Percentiles rank a stretch among this genome's conserved stretches.
Conservation (phyloP, 2,329 filamentous ascomycete genomes). For the Calonectria montana region DNA sequence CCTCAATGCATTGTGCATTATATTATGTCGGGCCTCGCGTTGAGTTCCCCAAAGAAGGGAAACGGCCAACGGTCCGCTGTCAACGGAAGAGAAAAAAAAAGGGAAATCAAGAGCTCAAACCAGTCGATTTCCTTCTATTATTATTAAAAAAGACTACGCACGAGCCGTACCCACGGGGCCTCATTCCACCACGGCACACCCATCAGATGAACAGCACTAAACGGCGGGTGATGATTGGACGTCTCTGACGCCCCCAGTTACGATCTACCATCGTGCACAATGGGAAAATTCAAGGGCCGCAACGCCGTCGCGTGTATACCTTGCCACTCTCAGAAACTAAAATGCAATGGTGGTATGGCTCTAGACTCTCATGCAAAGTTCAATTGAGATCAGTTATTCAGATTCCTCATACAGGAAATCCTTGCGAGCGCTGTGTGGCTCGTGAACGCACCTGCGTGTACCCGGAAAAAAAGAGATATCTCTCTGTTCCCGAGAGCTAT, state of each 20-base stretch:
- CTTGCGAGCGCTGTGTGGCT: constrained; percentile 14
- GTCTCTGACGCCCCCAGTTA: neutral
- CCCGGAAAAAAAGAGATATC: constrained; percentile 19
- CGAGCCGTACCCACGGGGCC: neutral
- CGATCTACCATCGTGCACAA: constrained; percentile 3
- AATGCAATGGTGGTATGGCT: constrained; percentile 23
- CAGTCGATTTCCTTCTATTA: neutral
- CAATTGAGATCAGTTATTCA: neutral
- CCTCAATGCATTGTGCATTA: neutral
- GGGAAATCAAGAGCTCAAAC: neutral
- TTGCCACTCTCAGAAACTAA: constrained; percentile 26
- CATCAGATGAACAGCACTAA: neutral
- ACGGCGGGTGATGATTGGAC: neutral
- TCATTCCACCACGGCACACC: neutral
- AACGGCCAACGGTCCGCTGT: neutral
- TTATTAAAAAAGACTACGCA: neutral
- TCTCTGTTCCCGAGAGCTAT: constrained; percentile 24
- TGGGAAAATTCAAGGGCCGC: constrained; percentile 27
- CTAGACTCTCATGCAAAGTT: neutral
- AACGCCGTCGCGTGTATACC: constrained; percentile 22
- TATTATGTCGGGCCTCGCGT: neutral
- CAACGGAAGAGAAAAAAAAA: neutral
- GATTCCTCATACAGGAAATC: constrained; percentile 6
- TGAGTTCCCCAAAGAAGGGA: neutral
- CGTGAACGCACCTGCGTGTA: constrained; percentile 21